A percentile compares a stretch with the other conserved stretches of the same genome.
These are phyloP conservation scores for Haematococcus lacustris DNA, from an alignment of 139 green algal genomes.

Conservation along the genomic window DNA sequence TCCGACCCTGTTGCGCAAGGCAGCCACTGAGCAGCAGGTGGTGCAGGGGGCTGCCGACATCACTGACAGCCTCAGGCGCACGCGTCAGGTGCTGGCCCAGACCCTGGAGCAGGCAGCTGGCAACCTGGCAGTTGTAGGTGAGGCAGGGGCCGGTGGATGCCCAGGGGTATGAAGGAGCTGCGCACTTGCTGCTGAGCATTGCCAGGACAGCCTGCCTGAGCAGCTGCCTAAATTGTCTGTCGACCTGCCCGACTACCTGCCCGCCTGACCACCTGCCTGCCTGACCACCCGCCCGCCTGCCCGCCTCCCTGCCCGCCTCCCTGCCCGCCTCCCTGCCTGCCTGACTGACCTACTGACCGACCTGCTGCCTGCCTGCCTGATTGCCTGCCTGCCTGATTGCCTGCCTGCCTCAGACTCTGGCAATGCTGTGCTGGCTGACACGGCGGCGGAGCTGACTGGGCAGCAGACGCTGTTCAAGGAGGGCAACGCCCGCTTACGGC, in stretches of 20 bases:
- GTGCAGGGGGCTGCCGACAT: constrained; percentile 34
- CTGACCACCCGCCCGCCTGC: not conserved
- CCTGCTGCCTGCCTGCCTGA: not conserved
- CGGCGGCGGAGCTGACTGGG: constrained; percentile 48
- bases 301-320: not conserved
- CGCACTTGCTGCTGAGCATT: not conserved
- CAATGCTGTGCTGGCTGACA: constrained; percentile 36
- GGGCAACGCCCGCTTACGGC: constrained; percentile 44
- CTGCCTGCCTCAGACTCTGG: constrained; percentile 20
- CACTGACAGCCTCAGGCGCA: constrained; percentile 60
- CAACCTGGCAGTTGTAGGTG: constrained; percentile 62
- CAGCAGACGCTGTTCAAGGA: constrained; percentile 43
- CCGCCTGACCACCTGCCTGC: not conserved
- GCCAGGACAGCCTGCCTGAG: not conserved
- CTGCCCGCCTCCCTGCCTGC: not conserved
- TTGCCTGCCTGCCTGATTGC: not conserved
- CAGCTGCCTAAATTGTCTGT: not conserved
- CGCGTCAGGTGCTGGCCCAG: constrained; percentile 47
- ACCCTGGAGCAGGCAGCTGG: constrained; percentile 62
- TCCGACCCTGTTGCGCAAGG: constrained; percentile 25
- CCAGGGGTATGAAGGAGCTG: not conserved
- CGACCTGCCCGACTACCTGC: not conserved
- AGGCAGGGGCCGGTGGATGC: not conserved
- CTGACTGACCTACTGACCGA: not conserved
- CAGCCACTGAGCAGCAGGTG: constrained; percentile 37